Base-by-base conservation (phyloP, 805 yeast species). In the Saturnispora sekii region DNA sequence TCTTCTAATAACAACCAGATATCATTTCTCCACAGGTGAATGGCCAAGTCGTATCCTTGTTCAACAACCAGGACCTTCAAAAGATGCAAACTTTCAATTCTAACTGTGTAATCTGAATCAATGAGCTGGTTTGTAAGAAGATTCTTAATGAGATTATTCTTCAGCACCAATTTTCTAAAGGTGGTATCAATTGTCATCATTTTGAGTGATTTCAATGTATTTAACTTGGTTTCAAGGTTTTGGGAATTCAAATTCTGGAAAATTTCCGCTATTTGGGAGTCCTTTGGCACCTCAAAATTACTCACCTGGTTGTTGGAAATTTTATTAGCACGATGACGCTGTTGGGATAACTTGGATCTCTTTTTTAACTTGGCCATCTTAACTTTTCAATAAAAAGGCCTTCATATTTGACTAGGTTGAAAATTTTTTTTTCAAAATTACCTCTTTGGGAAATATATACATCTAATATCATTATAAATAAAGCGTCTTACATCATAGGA, bases 1-100 rank as follows among this genome's bases (percentile, higher is more conserved):
- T 59, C 51, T 39, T 70, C 74, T 35, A 87, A 69, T 26, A 74
- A 64, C 0, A 73, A 68, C 84, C 95, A 81, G 35, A 90, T 77
- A 49, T 83, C 78, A 14, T 78, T 77, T 58, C 97, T 75, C 84
- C 94, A 83, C 44, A 84, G 60, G 59, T 75, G 77, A 16, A 76
- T 74, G 26, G 87, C 77, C 32, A 86, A 73, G 51, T 86, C 95
- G 53, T 85, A 81, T 16, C 96, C 97, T 63, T 88, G 95, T 57
- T 86, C 95, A 43, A 86, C 69, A 3, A 83, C 81, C 45, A 90
- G 58, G 57, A 84, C 87, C 59, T 96, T 74, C 50, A 93, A 65
- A 18, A 90, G 66, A 1, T 96, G 97, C 53, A 77, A 81, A 1
- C 90, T 71, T 14, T 29, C 12, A 26, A 34, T 28, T 33, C 46